Base-by-base conservation (phyloP, 768 basidiomycete genomes). In the Postia placenta region DNA sequence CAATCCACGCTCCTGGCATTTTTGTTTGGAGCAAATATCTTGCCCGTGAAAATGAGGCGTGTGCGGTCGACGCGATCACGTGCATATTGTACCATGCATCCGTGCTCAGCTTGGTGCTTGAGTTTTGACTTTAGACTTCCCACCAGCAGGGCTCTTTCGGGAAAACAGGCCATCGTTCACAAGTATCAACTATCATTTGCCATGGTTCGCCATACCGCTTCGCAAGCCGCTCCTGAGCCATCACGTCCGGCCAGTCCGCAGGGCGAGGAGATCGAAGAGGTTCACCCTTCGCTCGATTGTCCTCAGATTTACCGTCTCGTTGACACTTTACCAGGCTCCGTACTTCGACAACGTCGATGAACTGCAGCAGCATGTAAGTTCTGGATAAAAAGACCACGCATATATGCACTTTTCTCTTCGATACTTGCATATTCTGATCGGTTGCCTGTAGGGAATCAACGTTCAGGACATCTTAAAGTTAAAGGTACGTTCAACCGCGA, bases 401-500 rank as follows among this genome's bases (percentile, higher is more conserved):
- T 50, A 17, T 45, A 38, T 48, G 38, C 20, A 48, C 23, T 46
- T 23, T 41, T 19, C 22, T 28, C 19, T 26, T 45, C 43, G 26
- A 39, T 45, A 19, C 19, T 38, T 2, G 19, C 25, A 11, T 51
- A 23, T 47, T 36, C 38, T 49, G 17, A 36, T 38, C 22, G 1
- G 3, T 39, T 39, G 27, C 47, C 23, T 35, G 6, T 56, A 95
- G 92, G 92, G 93, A 12, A 94, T 95, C 65, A 95, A 93, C 56
- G 83, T 92, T 23, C 92, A 95, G 72, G 94, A 97, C 63, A 96
- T 97, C 49, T 65, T 86, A 44, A 97, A 97, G 68, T 80, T 97
- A 53, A 96, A 96, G 69, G 89, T 83, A 40, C 47, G 50, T 36
- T 25, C 37, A 22, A 15, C 39, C 25, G 27, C n/a, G n/a, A n/a